These are phyloP conservation scores for Barnettozyma sucrosica DNA, from an alignment of 805 yeast genomes.

Conservation along the genomic window DNA sequence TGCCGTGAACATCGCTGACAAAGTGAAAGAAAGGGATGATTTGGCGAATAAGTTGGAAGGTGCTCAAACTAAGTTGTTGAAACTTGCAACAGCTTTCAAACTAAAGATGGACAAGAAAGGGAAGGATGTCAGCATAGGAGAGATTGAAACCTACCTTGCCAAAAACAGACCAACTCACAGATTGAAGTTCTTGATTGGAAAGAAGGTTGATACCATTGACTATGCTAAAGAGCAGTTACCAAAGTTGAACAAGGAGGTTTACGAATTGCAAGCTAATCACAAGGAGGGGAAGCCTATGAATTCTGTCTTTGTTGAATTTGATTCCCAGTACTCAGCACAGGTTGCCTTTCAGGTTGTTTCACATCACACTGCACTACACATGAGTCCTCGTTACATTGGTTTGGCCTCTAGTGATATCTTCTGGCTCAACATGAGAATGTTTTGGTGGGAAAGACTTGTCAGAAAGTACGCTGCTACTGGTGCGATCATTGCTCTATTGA, in stretches of 20 bases:
- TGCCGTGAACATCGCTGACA: conserved; percentile 43
- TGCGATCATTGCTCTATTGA: conserved; percentile 48
- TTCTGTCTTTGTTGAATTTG: conserved; percentile 74
- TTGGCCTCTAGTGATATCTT: conserved; percentile 55
- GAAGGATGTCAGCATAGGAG: conserved; percentile 34
- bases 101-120: conserved; percentile 65
- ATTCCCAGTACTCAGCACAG: conserved; percentile 70
- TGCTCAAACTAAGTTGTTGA: conserved; percentile 54
- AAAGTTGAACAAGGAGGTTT: conserved; percentile 49
- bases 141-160: conserved; percentile 50
- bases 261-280: conserved; percentile 46
- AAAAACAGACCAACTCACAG: conserved; percentile 63
- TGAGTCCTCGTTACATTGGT: conserved; percentile 57
- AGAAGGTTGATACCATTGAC: conserved; percentile 59
- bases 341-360: conserved; percentile 58
- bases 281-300: conserved; percentile 57
- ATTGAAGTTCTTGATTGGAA: conserved; percentile 39
- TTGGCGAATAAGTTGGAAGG: conserved; percentile 60
- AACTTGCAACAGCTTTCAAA: conserved; percentile 57
- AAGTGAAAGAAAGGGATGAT: conserved; percentile 52
- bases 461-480: conserved; percentile 48
- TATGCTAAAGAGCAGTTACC: conserved; percentile 54
- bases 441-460: conserved; percentile 71
- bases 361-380: conserved; percentile 60
- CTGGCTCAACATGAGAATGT: conserved; percentile 71